Evolutionary conservation across 1,284 basidiomycete species (phyloP).

Genomic region (Dichomitus squalens): DNA sequence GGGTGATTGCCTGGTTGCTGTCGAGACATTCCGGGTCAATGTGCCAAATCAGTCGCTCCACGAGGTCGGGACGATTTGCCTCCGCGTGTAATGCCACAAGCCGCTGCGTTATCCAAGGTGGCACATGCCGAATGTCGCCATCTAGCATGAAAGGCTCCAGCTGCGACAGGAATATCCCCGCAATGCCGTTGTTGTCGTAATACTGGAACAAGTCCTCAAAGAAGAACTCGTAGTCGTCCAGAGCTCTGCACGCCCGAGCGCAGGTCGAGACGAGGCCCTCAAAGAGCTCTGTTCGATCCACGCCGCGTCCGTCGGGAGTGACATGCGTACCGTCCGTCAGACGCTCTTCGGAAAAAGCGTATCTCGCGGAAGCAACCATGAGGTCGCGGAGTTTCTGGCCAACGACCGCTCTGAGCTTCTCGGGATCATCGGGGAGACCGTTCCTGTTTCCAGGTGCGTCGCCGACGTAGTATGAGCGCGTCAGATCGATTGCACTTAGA

Average conservation of each 20-base stretch:
- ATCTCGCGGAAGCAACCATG: slow-evolving; percentile 86
- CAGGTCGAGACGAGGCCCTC: slow-evolving; percentile 86
- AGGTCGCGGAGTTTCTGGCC: slow-evolving; percentile 81
- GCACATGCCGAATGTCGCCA: slow-evolving; percentile 72
- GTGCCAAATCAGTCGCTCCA: slow-evolving; percentile 94
- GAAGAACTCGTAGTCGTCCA: slow-evolving; percentile 82
- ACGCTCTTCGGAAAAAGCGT: slow-evolving; percentile 93
- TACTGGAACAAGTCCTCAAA: slow-evolving; percentile 93
- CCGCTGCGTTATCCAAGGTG: slow-evolving; percentile 87
- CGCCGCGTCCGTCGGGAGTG: slow-evolving; percentile 83
- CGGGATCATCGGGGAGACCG: slow-evolving; percentile 74
- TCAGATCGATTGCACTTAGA: slow-evolving; percentile 86
- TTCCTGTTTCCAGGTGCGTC: slow-evolving; percentile 86
- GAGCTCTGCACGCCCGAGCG: slow-evolving; percentile 80
- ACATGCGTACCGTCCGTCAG: slow-evolving; percentile 88
- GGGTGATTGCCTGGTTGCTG: slow-evolving; percentile 87
- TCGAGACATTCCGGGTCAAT: slow-evolving; percentile 92
- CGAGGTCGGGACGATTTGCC: slow-evolving; percentile 70
- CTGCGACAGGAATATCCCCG: slow-evolving; percentile 84
- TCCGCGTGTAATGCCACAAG: slow-evolving; percentile 82
- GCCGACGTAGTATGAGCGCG: slow-evolving; percentile 84
- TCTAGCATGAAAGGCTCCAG: slow-evolving; percentile 87
- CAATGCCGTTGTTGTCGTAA: slow-evolving; percentile 86
- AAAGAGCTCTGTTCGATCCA: slow-evolving; percentile 90
- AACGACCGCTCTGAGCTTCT: slow-evolving; percentile 64